A percentile compares a stretch with the other conserved stretches of the same genome.
These are phyloP conservation scores for Exutisphaerella laricina DNA, from an alignment of 2,329 filamentous ascomycete species.

Conservation along the genomic window DNA sequence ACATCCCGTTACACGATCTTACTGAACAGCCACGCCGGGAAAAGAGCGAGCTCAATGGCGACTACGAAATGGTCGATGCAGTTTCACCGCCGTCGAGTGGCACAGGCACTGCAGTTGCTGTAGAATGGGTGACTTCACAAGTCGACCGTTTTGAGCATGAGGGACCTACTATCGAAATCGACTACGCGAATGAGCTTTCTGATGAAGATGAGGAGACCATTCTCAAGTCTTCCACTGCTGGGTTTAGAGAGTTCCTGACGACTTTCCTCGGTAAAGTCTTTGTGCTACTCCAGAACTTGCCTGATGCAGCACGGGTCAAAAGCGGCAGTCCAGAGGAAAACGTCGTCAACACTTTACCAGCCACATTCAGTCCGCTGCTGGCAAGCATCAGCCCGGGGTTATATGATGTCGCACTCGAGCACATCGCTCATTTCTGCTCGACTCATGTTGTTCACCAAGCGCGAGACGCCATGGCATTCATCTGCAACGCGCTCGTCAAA, in stretches of 20 bases:
- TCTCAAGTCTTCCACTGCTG: constrained; percentile 86
- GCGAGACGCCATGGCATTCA: constrained; percentile 96
- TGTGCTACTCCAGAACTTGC: constrained; percentile 88
- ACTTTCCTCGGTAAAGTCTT: constrained; percentile 92
- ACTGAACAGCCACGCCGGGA: constrained; percentile 51
- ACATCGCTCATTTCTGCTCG: constrained; percentile 84
- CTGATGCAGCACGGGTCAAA: constrained; percentile 80
- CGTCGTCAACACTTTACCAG: constrained; percentile 90
- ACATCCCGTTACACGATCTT: constrained; percentile 84
- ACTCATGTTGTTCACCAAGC: constrained; percentile 96
- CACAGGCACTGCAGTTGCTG: constrained; percentile 55
- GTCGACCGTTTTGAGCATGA: constrained; percentile 90
- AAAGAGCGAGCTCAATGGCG: constrained; percentile 30
- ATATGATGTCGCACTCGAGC: constrained; percentile 86
- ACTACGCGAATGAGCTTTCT: constrained; percentile 74
- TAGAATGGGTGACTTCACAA: constrained; percentile 90
- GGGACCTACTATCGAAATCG: constrained; percentile 75
- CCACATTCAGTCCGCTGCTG: constrained; percentile 83
- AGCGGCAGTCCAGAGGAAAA: constrained; percentile 93
- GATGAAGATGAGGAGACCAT: constrained; percentile 85
- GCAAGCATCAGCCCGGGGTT: constrained; percentile 87
- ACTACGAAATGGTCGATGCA: constrained; percentile 28
- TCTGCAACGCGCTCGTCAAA: constrained; percentile 93
- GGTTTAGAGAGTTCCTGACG: constrained; percentile 85
- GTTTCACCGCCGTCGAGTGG: constrained; percentile 19